Evolutionary conservation across 2,329 filamentous ascomycete species (phyloP).

Genomic region (Phyllosticta paracitricarpa): DNA sequence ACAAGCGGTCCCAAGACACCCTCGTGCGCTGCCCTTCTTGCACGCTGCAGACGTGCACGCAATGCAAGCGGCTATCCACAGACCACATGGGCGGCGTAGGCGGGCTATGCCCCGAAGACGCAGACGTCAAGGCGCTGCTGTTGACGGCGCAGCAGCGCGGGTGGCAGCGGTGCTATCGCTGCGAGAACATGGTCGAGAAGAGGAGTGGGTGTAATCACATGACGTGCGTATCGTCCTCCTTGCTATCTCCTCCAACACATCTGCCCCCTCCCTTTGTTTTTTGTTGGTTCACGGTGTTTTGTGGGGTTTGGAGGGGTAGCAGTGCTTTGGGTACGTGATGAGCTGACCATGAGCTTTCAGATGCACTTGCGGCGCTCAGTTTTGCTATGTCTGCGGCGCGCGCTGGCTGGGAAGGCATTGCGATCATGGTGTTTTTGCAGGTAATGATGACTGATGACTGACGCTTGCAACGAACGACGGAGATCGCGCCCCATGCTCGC

Average conservation of each 20-base stretch:
- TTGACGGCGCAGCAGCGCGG: conserved; percentile 11
- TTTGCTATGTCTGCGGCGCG: too few species aligned
- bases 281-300: too few species aligned
- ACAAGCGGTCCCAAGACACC: background rate
- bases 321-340: too few species aligned
- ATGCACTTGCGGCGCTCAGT: too few species aligned
- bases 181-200: conserved; percentile 11
- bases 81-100: background rate
- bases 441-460: too few species aligned
- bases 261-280: too few species aligned
- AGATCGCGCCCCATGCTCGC: too few species aligned
- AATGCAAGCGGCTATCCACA: background rate
- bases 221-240: conserved; percentile 12
- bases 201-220: conserved; percentile 17
- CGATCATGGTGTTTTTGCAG: too few species aligned
- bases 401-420: too few species aligned
- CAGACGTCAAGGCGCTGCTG: conserved; percentile 11
- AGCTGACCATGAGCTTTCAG: too few species aligned
- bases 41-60: background rate
- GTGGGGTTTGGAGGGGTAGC: too few species aligned
- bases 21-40: background rate
- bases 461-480: too few species aligned
- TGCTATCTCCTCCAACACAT: background rate
- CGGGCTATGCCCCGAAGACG: conserved; percentile 15
- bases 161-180: conserved; percentile 15